phyloP scores from a whole-genome alignment of 2,329 filamentous ascomycete species.

The Chalaropsis thielavioides region DNA sequence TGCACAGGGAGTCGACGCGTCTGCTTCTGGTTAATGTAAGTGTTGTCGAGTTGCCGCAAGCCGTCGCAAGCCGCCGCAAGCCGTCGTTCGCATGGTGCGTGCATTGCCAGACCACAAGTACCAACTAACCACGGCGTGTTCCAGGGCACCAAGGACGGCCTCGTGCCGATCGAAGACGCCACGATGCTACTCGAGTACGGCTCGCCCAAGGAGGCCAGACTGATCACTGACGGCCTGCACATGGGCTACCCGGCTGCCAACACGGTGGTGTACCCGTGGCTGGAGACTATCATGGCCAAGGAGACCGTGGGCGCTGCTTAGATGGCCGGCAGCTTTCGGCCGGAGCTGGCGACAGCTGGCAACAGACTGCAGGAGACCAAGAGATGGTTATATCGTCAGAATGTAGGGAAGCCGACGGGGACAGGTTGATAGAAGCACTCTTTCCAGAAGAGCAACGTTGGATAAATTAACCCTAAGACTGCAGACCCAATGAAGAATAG shows the following conservation, averaged over 20 bases:
- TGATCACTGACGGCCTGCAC: constrained; percentile 46
- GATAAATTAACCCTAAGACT: neutral
- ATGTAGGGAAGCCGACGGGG: neutral
- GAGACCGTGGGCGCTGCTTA: neutral
- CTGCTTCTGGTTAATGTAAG: constrained; percentile 47
- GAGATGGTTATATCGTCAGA: neutral
- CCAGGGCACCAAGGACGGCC: constrained; percentile 45
- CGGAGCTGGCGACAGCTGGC: neutral
- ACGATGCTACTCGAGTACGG: constrained; percentile 51
- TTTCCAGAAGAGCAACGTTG: constrained; percentile 4
- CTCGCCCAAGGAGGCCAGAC: constrained; percentile 46
- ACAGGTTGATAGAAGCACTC: neutral
- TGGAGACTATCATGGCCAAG: constrained; percentile 38
- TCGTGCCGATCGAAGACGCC: constrained; percentile 55
- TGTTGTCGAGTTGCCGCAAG: constrained; percentile 16
- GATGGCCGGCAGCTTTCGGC: neutral
- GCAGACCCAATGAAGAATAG: neutral
- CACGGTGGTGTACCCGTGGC: constrained; percentile 43
- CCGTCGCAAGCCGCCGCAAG: too few species aligned
- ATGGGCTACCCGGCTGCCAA: constrained; percentile 55
- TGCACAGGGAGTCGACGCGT: constrained; percentile 40
- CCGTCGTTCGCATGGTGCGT: too few species aligned
- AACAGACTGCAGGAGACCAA: neutral
- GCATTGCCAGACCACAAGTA: too few species aligned
- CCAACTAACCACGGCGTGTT: neutral